Percentiles rank a stretch among this genome's conserved stretches.
Evolutionary conservation across 495 filamentous ascomycete genomes (phyloP).

Genomic region (Hypoxylon intermedium): DNA sequence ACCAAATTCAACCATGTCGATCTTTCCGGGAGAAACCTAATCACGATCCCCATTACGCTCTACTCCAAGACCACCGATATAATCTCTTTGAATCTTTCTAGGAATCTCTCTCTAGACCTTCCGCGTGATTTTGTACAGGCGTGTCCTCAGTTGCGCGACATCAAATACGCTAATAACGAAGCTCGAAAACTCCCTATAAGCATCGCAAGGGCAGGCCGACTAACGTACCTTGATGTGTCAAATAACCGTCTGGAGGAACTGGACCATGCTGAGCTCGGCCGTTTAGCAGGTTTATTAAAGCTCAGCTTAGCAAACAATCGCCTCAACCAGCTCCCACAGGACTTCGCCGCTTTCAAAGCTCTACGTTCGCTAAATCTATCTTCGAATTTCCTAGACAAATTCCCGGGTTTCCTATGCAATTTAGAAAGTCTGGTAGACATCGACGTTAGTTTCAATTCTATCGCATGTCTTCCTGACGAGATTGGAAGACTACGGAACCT

Average conservation of each 20-base stretch:
- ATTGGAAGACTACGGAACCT: slow-evolving; percentile 79
- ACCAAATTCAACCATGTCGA: slow-evolving; percentile 94
- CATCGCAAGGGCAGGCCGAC: slow-evolving; percentile 76
- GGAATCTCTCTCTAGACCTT: slow-evolving; percentile 89
- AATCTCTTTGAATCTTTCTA: slow-evolving; percentile 89
- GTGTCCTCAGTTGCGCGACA: slow-evolving; percentile 89
- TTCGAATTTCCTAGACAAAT: slow-evolving; percentile 85
- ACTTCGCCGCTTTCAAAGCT: slow-evolving; percentile 77
- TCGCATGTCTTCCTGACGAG: slow-evolving; percentile 72
- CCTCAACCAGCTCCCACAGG: slow-evolving; percentile 74
- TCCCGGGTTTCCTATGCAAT: slow-evolving; percentile 83
- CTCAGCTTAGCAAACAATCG: slow-evolving; percentile 94
- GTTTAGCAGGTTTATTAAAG: slow-evolving; percentile 73
- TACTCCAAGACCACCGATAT: slow-evolving; percentile 93
- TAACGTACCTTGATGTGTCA: slow-evolving; percentile 91
- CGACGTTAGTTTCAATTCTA: slow-evolving; percentile 96
- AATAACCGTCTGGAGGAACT: slow-evolving; percentile 91
- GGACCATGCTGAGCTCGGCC: slow-evolving; percentile 75
- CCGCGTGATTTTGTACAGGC: slow-evolving; percentile 96
- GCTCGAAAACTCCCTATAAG: slow-evolving; percentile 85
- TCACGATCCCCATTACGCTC: slow-evolving; percentile 92
- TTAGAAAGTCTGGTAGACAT: slow-evolving; percentile 86
- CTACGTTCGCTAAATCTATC: slow-evolving; percentile 87
- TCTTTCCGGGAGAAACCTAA: slow-evolving; percentile 85
- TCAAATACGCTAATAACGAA: slow-evolving; percentile 93